These are phyloP conservation scores for Fusarium compactum DNA, from an alignment of 2,329 filamentous ascomycete species.

Conservation along the genomic window DNA sequence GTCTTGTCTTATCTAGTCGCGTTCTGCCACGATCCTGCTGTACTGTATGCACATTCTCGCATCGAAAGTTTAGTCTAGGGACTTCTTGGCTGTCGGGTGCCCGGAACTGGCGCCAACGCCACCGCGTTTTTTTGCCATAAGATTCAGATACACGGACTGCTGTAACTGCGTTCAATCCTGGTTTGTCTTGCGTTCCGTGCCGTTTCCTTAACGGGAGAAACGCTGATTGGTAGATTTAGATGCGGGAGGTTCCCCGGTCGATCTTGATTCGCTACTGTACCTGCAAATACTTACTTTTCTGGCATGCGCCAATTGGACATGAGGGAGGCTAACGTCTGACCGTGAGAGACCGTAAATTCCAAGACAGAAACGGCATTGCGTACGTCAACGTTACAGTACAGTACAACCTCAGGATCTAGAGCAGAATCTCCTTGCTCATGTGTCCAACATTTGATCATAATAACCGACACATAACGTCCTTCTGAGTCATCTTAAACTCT, in stretches of 20 bases:
- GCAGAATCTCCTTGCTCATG: not conserved
- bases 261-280: constrained; percentile 4
- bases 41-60: constrained; percentile 1
- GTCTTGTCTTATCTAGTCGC: not conserved
- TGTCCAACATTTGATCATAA: not conserved
- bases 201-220: constrained; percentile 11
- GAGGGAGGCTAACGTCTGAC: not conserved
- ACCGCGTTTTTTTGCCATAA: constrained; percentile 14
- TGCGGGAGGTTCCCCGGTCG: not conserved
- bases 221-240: constrained; percentile 7
- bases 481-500: not conserved
- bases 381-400: not conserved
- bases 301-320: constrained; percentile 9
- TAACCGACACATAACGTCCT: not conserved
- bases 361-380: not conserved
- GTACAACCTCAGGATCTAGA: not conserved
- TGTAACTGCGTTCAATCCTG: not conserved
- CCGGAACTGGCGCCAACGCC: constrained; percentile 18
- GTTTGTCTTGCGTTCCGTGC: constrained; percentile 24
- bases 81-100: constrained; percentile 4
- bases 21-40: not conserved
- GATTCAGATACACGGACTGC: not conserved
- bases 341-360: not conserved
- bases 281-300: not conserved
- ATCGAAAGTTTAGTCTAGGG: not conserved